Conservation (phyloP, 352 stramenopile species). For the Phytophthora foliorum region DNA sequence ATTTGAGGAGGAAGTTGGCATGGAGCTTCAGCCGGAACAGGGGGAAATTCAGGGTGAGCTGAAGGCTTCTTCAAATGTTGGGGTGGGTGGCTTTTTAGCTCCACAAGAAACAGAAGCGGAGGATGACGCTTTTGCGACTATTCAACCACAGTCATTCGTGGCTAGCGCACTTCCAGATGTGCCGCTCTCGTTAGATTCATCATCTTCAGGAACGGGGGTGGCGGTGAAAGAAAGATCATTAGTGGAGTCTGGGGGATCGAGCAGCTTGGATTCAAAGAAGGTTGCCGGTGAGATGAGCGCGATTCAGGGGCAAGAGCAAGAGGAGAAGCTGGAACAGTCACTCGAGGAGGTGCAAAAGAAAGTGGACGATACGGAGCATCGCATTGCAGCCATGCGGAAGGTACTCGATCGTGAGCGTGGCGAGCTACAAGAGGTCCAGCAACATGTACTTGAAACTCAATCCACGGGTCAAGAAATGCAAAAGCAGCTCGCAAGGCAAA, state of each 20-base stretch:
- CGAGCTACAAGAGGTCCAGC: constrained; percentile 38
- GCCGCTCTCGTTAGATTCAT: constrained; percentile 17
- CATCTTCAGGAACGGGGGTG: not conserved
- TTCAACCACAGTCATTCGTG: constrained; percentile 23
- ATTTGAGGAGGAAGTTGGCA: constrained; percentile 31
- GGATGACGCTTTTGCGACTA: constrained; percentile 24
- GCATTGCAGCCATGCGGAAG: constrained; percentile 52
- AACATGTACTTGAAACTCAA: constrained; percentile 49
- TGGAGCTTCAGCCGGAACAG: not conserved
- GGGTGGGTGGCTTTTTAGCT: constrained; percentile 10
- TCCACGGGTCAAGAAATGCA: constrained; percentile 44
- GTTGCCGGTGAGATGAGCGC: not conserved
- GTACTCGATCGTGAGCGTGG: constrained; percentile 47
- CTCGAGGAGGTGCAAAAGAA: constrained; percentile 47
- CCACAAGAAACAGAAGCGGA: constrained; percentile 22
- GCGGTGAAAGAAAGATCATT: not conserved
- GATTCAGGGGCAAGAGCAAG: not conserved
- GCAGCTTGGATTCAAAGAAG: constrained; percentile 15
- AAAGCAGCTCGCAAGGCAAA: constrained; percentile 56
- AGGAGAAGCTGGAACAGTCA: constrained; percentile 27
- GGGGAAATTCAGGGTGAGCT: not conserved
- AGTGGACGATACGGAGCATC: constrained; percentile 42
- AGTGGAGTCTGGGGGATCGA: constrained; percentile 7
- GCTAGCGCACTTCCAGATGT: constrained; percentile 23
- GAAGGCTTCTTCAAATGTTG: not conserved